phyloP scores from a whole-genome alignment of 495 filamentous ascomycete species.

The Wilcoxina mikolae region DNA sequence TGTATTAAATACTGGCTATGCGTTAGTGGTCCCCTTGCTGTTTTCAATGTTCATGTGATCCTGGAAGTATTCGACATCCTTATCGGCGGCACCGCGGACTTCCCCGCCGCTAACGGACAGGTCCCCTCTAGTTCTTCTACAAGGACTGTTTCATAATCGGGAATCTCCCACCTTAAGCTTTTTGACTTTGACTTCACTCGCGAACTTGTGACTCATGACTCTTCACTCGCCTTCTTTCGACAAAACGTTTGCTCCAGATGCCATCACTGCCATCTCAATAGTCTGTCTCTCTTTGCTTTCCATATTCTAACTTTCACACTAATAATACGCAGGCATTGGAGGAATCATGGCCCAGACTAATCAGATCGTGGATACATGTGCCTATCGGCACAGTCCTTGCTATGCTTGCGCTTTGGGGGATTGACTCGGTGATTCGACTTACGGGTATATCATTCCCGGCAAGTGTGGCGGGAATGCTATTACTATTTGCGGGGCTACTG shows the following conservation, averaged over 20 bases:
- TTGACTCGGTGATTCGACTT: constrained; percentile 36
- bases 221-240: neutral
- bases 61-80: too few species aligned
- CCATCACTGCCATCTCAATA: neutral
- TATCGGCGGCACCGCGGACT: too few species aligned
- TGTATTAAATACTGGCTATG: neutral
- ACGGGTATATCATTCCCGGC: constrained; percentile 39
- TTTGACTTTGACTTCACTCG: neutral
- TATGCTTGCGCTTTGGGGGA: constrained; percentile 38
- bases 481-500: constrained; percentile 36
- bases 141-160: neutral
- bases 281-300: neutral
- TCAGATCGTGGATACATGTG: constrained; percentile 37
- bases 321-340: neutral
- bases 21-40: too few species aligned
- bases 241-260: neutral
- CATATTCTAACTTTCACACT: neutral
- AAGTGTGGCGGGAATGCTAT: constrained; percentile 38
- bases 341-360: constrained; percentile 16
- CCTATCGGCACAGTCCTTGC: constrained; percentile 36
- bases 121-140: too few species aligned
- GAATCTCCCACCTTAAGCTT: neutral
- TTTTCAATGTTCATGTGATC: too few species aligned
- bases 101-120: too few species aligned
- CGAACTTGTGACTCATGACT: neutral